Base-by-base conservation (phyloP, 139 green algal genomes). In the Chlamydomonas sphaeroides region DNA sequence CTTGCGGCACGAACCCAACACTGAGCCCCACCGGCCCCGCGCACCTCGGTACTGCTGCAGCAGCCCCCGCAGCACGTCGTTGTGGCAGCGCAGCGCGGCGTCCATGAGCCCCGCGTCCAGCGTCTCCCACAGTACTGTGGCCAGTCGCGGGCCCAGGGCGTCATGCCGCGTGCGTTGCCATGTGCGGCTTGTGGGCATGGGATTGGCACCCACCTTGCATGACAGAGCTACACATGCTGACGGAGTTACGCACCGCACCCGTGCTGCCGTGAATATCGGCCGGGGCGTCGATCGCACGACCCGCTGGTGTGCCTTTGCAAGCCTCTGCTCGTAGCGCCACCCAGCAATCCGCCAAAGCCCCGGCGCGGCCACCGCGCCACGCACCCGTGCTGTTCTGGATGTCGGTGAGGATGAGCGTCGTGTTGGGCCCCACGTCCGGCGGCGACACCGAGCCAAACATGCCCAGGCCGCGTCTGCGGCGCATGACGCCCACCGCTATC, bases 361-460 rank as follows among this genome's bases (percentile, higher is more conserved):
- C n/a, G n/a, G n/a, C n/a, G 36, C 66, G 36, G 8, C 66, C 25
- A 10, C 36, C 2, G 18, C 36, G 28, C 30, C 26, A 17, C 70
- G 20, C 70, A 78, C 70, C 57, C 5, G 73, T 80, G 59, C 57
- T 69, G 57, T 80, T 68, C 57, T 80, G 73, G 25, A 80, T 80
- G 57, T 80, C 73, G 0, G 73, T 80, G 1, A 80, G 38, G 21
- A 80, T 30, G 25, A 80, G 73, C 26, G 56, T 61, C 39, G 73
- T 80, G 17, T 39, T 39, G 14, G 62, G 36, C 0, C 57, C 39
- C 2, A 39, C 48, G 3, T 57, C 73, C 5, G 73, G 73, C 38
- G 73, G 57, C 38, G 33, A 38, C 59, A 69, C 14, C 15, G 73
- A 18, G 51, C 26, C 11, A 36, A 51, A 6, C 71, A 66, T n/a